phyloP scores from a whole-genome alignment of 73 alveolate genomes.

The Paramecium caudatum region DNA sequence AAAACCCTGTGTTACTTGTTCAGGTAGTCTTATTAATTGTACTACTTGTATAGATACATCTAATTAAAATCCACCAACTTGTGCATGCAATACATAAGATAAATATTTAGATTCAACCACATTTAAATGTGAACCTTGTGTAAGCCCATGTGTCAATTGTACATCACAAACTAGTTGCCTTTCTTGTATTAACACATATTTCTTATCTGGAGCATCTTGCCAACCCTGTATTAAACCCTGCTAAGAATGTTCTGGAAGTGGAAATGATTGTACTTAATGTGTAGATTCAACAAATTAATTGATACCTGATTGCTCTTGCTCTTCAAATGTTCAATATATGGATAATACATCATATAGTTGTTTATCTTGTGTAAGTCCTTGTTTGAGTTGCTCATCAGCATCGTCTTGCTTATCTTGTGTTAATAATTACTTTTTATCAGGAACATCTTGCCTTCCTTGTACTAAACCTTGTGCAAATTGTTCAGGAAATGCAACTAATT shows the following conservation, averaged over 20 bases:
- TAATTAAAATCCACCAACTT: too few relatives aligned
- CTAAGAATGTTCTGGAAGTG: not conserved
- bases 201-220: not conserved
- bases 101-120: too few relatives aligned
- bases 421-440: not conserved
- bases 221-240: not conserved
- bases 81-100: too few relatives aligned
- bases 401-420: not conserved
- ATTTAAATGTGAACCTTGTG: not conserved
- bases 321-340: too few relatives aligned
- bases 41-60: not conserved
- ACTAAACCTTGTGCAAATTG: conserved; percentile 11
- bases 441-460: conserved; percentile 1
- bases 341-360: not conserved
- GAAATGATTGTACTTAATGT: not conserved
- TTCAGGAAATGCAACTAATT: not conserved
- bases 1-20: not conserved
- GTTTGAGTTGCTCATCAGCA: not conserved
- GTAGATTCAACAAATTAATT: too few relatives aligned
- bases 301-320: too few relatives aligned
- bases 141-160: conserved; percentile 1
- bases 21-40: not conserved
- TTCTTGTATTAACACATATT: not conserved
- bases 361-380: not conserved
- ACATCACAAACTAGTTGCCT: not conserved